Percentiles rank a stretch among this genome's conserved stretches.
Evolutionary conservation across 2,329 filamentous ascomycete species (phyloP).

Genomic region (Zymoseptoria crescenta): DNA sequence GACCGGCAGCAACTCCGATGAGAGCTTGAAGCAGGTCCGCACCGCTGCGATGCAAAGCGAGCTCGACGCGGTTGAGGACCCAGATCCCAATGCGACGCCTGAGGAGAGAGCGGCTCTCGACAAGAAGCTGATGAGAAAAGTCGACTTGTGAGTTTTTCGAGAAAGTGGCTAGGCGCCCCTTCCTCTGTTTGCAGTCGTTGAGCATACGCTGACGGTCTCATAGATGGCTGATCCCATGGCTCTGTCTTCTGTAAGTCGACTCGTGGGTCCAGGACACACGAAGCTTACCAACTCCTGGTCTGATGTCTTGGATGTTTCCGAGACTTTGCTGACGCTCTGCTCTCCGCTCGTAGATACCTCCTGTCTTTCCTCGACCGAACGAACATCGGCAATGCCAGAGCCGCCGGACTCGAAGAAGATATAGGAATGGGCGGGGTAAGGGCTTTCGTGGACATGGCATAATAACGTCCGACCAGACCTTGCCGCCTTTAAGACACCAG

Average conservation of each 20-base stretch:
- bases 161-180: slow-evolving; percentile 46
- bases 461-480: too few relatives aligned
- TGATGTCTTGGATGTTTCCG: too few relatives aligned
- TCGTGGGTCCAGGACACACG: too few relatives aligned
- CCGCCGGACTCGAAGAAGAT: slow-evolving; percentile 49
- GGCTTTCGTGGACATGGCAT: too few relatives aligned
- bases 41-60: not conserved
- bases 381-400: slow-evolving; percentile 51
- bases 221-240: slow-evolving; percentile 42
- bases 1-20: not conserved
- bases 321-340: slow-evolving; percentile 57
- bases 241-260: too few relatives aligned
- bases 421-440: slow-evolving; percentile 47
- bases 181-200: slow-evolving; percentile 51
- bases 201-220: not conserved
- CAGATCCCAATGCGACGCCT: slow-evolving; percentile 1
- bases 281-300: too few relatives aligned
- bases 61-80: slow-evolving; percentile 3
- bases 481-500: too few relatives aligned
- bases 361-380: slow-evolving; percentile 29
- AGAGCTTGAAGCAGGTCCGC: slow-evolving; percentile 3
- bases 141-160: slow-evolving; percentile 46
- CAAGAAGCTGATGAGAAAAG: slow-evolving; percentile 39
- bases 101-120: slow-evolving; percentile 35
- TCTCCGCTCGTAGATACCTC: slow-evolving; percentile 47